These are phyloP conservation scores for Dothideomycetes sp. DNA, from an alignment of 2,329 filamentous ascomycete species.

Conservation along the genomic window DNA sequence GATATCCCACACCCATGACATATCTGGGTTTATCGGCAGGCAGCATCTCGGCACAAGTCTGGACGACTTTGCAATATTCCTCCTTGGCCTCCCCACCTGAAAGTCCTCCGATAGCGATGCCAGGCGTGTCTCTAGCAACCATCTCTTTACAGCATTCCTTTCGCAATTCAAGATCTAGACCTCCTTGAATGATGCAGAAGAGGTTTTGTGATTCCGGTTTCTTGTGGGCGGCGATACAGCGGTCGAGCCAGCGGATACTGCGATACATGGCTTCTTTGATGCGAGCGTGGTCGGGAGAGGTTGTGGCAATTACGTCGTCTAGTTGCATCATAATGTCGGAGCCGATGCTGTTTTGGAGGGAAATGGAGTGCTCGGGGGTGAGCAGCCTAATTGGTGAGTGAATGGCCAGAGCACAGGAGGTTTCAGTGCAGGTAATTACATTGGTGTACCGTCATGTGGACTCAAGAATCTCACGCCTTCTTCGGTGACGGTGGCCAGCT, in stretches of 20 bases:
- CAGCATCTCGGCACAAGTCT: slow-evolving; percentile 72
- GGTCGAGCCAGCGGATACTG: slow-evolving; percentile 89
- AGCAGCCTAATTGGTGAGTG: slow-evolving; percentile 50
- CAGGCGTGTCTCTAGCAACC: slow-evolving; percentile 83
- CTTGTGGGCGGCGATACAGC: slow-evolving; percentile 83
- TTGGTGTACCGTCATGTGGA: slow-evolving; percentile 87
- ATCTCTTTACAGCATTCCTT: slow-evolving; percentile 76
- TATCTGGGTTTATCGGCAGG: slow-evolving; percentile 93
- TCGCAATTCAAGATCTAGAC: slow-evolving; percentile 78
- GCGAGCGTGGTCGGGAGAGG: slow-evolving; percentile 75
- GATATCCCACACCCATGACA: slow-evolving; percentile 97
- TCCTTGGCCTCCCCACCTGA: slow-evolving; percentile 91
- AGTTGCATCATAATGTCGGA: slow-evolving; percentile 99
- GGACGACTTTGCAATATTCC: slow-evolving; percentile 79
- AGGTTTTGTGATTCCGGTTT: slow-evolving; percentile 79
- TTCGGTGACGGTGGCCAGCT: slow-evolving; percentile 88
- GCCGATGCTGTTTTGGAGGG: slow-evolving; percentile 90
- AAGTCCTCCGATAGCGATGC: slow-evolving; percentile 90
- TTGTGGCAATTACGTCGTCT: slow-evolving; percentile 94
- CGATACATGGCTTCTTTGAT: slow-evolving; percentile 95
- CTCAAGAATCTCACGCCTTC: slow-evolving; percentile 93
- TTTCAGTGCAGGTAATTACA: slow-evolving; percentile 53
- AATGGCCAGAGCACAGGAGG: background rate
- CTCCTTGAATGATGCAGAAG: slow-evolving; percentile 98
- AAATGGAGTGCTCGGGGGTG: slow-evolving; percentile 94